Conservation (phyloP, 345 rosid species). For the Melastoma malabathricum region DNA sequence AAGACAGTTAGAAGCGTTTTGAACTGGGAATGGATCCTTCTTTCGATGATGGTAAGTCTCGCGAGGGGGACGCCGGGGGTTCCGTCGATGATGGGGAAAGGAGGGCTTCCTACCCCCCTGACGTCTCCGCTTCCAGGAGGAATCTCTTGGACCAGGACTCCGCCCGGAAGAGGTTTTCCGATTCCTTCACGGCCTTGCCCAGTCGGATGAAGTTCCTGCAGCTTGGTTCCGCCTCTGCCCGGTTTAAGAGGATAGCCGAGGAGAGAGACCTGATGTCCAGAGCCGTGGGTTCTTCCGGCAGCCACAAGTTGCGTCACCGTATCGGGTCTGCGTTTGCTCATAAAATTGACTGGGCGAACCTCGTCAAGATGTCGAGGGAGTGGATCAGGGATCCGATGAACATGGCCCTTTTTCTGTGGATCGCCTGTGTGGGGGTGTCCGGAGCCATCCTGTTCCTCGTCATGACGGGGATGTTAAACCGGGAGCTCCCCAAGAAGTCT, state of each 20-base stretch:
- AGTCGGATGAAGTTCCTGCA: slow-evolving; percentile 34
- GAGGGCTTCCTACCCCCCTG: too few species aligned
- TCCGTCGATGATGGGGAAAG: too few species aligned
- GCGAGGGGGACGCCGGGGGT: too few species aligned
- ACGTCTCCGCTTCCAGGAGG: slow-evolving; percentile 18
- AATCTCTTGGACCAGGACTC: slow-evolving; percentile 24
- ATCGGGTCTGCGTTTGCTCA: slow-evolving; percentile 34
- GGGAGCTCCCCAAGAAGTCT: slow-evolving; percentile 49
- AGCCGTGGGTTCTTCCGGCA: slow-evolving; percentile 33
- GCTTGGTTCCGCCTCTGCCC: slow-evolving; percentile 59
- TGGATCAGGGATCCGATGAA: slow-evolving; percentile 78
- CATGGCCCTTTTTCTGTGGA: slow-evolving; percentile 76
- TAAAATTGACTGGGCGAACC: slow-evolving; percentile 55
- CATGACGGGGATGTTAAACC: slow-evolving; percentile 90
- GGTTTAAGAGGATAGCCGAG: slow-evolving; percentile 45
- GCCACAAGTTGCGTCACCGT: slow-evolving; percentile 44
- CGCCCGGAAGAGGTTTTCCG: slow-evolving; percentile 14
- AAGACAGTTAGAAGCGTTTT: too few species aligned
- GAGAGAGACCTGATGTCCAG: slow-evolving; percentile 56
- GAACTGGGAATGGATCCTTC: too few species aligned
- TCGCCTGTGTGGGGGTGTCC: slow-evolving; percentile 55
- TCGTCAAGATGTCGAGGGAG: slow-evolving; percentile 42
- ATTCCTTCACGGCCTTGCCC: slow-evolving; percentile 14
- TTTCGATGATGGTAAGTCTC: too few species aligned
- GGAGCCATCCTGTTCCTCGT: slow-evolving; percentile 92